A percentile compares a stretch with the other conserved stretches of the same genome.
Conservation (phyloP, 441 rosid species). For the Aleurites moluccanus region DNA sequence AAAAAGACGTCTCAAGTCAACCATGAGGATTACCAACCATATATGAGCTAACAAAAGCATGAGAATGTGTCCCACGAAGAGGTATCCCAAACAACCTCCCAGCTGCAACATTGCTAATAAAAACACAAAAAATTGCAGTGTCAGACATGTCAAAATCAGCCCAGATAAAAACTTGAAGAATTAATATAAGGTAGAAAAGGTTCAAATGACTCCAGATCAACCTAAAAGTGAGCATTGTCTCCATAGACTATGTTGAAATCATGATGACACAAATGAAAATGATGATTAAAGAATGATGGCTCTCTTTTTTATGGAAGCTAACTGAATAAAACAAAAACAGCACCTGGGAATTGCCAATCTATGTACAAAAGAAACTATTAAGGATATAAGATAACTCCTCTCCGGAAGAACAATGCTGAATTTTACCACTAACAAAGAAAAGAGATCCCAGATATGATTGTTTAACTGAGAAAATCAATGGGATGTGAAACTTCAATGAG, state of each 20-base stretch:
- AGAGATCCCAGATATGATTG: neutral
- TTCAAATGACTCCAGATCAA: constrained; percentile 9
- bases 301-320: neutral
- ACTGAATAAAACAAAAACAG: neutral
- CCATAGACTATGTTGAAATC: neutral
- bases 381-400: neutral
- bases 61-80: constrained; percentile 92
- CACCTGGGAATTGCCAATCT: neutral
- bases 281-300: neutral
- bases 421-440: neutral
- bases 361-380: neutral
- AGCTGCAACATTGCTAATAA: constrained; percentile 90
- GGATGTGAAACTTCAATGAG: neutral
- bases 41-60: constrained; percentile 96
- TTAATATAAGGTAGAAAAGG: neutral
- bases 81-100: constrained; percentile 88
- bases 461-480: constrained; percentile 1
- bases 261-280: neutral
- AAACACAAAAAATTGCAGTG: constrained; percentile 20
- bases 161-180: constrained; percentile 1
- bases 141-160: constrained; percentile 12
- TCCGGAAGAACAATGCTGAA: neutral
- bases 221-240: neutral
- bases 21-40: constrained; percentile 51
- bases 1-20: neutral